Percentiles rank a stretch among this genome's conserved stretches.
phyloP scores from a whole-genome alignment of 75 land plant species.

The Adiantum capillusveneris region DNA sequence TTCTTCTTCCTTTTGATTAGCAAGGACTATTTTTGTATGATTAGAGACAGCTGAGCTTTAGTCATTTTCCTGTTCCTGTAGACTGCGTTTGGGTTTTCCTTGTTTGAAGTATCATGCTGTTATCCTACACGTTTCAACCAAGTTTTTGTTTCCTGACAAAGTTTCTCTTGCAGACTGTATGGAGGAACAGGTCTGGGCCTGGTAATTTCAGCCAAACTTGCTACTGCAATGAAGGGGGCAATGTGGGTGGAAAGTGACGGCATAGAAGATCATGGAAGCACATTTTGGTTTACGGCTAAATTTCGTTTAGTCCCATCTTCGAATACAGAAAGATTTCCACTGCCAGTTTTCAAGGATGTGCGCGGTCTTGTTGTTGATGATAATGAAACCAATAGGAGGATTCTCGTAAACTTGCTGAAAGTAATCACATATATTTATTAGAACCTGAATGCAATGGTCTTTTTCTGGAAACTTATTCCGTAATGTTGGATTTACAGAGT shows the following conservation, averaged over 20 bases:
- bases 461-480: background rate
- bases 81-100: too few relatives aligned
- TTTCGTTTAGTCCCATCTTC: conserved; percentile 24
- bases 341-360: conserved; percentile 14
- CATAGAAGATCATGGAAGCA: conserved; percentile 22
- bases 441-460: too few relatives aligned
- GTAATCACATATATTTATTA: conserved; percentile 5
- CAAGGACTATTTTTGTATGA: too few relatives aligned
- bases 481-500: conserved; percentile 18
- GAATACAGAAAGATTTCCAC: conserved; percentile 1
- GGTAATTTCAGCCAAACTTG: conserved; percentile 31
- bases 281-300: conserved; percentile 25
- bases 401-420: conserved; percentile 19
- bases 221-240: conserved; percentile 28
- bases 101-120: background rate
- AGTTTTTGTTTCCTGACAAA: background rate
- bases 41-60: too few relatives aligned
- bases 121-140: background rate
- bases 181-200: conserved; percentile 35
- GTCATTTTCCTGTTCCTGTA: too few relatives aligned
- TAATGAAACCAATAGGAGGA: conserved; percentile 14
- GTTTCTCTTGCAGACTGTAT: conserved; percentile 18
- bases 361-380: conserved; percentile 25
- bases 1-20: too few relatives aligned
- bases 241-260: conserved; percentile 45